phyloP scores from a whole-genome alignment of 78 protist species.

The Monocercomonoides exilis region DNA sequence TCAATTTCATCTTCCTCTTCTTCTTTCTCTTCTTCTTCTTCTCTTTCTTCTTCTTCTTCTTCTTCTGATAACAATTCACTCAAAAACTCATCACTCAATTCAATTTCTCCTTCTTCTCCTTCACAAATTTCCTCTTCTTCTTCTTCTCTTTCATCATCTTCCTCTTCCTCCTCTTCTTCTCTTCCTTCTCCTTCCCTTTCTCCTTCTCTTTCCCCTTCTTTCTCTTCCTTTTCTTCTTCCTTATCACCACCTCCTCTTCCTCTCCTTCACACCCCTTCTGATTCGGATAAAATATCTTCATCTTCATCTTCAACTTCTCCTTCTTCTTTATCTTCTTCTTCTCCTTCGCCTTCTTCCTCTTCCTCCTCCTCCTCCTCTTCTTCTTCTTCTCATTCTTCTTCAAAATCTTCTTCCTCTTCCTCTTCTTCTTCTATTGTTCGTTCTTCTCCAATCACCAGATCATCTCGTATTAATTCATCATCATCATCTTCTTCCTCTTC shows the following conservation, averaged over 20 bases:
- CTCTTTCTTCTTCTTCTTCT: neutral
- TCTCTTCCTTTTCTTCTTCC: no score
- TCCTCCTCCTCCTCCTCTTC: no score
- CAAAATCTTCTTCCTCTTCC: neutral
- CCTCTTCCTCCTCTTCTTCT: neutral
- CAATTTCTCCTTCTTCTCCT: neutral
- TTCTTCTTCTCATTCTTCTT: no score
- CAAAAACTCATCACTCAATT: neutral
- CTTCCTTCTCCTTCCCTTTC: neutral
- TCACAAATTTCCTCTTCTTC: no score
- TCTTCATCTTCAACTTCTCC: neutral
- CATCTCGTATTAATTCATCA: no score
- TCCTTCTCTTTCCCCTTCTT: neutral
- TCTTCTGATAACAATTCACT: neutral
- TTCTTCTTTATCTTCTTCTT: neutral
- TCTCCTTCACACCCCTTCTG: neutral
- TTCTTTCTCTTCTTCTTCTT: neutral
- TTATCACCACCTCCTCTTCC: neutral
- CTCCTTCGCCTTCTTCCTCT: no score
- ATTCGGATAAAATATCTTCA: neutral
- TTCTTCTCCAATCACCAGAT: neutral
- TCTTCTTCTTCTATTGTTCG: neutral
- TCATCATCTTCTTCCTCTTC: neutral
- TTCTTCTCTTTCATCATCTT: no score
- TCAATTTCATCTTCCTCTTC: no score